phyloP scores from a whole-genome alignment of 139 green algal species.

The Monoraphidium neglectum region DNA sequence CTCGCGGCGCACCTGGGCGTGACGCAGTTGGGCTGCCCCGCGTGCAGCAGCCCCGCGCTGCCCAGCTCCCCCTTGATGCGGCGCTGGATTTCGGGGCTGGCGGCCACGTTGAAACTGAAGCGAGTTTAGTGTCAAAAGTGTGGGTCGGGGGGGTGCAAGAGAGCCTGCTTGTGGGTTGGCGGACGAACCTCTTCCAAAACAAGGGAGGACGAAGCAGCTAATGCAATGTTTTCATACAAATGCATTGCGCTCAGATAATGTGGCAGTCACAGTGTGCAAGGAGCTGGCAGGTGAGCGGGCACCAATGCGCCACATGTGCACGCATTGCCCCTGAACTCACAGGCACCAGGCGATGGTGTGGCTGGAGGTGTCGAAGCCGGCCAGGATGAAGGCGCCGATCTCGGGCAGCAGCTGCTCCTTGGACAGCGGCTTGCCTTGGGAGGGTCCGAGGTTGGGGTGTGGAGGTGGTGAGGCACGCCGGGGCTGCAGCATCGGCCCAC shows the following conservation, averaged over 20 bases:
- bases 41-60: constrained; percentile 31
- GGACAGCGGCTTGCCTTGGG: constrained; percentile 32
- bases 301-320: neutral
- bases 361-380: constrained; percentile 51
- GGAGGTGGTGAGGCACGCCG: too few relatives aligned
- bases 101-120: constrained; percentile 40
- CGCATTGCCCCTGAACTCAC: constrained; percentile 15
- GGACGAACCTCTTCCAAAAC: too few relatives aligned
- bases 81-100: constrained; percentile 39
- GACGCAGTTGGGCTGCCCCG: constrained; percentile 5
- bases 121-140: neutral
- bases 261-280: too few relatives aligned
- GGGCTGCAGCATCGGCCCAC: too few relatives aligned
- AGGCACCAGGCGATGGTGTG: constrained; percentile 54
- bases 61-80: constrained; percentile 37
- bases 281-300: too few relatives aligned
- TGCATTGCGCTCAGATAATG: too few relatives aligned
- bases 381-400: constrained; percentile 59
- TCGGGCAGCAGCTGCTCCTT: constrained; percentile 40
- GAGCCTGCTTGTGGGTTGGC: too few relatives aligned
- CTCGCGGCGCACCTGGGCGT: too few relatives aligned
- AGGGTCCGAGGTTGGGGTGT: too few relatives aligned
- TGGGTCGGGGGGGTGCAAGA: neutral
- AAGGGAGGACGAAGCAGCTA: too few relatives aligned
- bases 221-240: too few relatives aligned